A percentile compares a stretch with the other conserved stretches of the same genome.
phyloP scores from a whole-genome alignment of 257 asterid genomes.

The Ophiorrhiza pumila region DNA sequence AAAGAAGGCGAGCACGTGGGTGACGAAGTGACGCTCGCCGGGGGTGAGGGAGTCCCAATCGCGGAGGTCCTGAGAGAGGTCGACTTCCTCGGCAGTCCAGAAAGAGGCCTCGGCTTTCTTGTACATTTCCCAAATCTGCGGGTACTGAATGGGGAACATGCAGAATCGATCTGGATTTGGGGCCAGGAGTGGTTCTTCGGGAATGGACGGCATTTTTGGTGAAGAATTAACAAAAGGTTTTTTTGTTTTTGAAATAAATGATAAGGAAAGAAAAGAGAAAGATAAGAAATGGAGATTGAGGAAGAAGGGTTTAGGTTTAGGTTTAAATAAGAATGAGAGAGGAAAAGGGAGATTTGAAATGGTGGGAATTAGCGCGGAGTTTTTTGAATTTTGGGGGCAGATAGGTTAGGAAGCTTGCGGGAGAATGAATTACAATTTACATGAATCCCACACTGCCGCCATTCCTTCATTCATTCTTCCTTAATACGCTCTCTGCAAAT shows the following conservation, averaged over 20 bases:
- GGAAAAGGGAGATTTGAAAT: background rate
- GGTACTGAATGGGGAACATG: constrained; percentile 94
- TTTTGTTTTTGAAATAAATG: constrained; percentile 24
- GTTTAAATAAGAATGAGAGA: constrained; percentile 29
- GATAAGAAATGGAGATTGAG: constrained; percentile 1
- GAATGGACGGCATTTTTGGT: constrained; percentile 64
- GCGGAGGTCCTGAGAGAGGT: constrained; percentile 60
- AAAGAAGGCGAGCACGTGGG: constrained; percentile 82
- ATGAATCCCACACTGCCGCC: too few relatives aligned
- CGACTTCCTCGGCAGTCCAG: constrained; percentile 98
- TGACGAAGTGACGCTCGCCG: constrained; percentile 77
- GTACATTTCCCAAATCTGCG: constrained; percentile 96
- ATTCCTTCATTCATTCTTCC: too few relatives aligned
- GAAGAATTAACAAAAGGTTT: too few relatives aligned
- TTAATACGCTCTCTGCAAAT: too few relatives aligned
- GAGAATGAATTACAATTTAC: constrained; percentile 39
- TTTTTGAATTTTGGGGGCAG: constrained; percentile 38
- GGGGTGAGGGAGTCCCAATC: constrained; percentile 65
- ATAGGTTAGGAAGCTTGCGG: constrained; percentile 56
- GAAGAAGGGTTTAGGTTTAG: too few relatives aligned
- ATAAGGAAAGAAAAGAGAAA: background rate
- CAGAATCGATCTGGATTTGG: constrained; percentile 85
- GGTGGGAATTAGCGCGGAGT: constrained; percentile 24
- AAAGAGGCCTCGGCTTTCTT: constrained; percentile 94
- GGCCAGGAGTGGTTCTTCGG: constrained; percentile 80